phyloP scores from a whole-genome alignment of 257 asterid genomes.

The Solanum commersonii region DNA sequence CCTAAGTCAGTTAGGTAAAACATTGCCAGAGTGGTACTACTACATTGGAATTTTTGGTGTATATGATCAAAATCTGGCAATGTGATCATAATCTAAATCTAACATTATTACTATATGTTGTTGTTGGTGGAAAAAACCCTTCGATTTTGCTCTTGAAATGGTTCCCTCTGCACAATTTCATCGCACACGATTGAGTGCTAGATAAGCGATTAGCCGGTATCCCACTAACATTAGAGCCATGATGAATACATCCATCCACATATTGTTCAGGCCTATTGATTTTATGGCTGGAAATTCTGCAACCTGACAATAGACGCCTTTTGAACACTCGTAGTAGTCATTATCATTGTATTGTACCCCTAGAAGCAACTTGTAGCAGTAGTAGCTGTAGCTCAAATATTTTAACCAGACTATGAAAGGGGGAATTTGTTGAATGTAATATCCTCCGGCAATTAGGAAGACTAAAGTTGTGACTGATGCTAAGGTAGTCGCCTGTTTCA shows the following conservation, averaged over 20 bases:
- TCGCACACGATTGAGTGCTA: slow-evolving; percentile 65
- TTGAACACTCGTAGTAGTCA: slow-evolving; percentile 73
- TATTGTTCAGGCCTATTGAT: slow-evolving; percentile 59
- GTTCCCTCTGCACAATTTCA: slow-evolving; percentile 13
- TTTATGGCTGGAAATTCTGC: slow-evolving; percentile 74
- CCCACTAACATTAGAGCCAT: slow-evolving; percentile 82
- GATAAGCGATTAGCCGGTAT: slow-evolving; percentile 72
- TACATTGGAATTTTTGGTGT: slow-evolving; percentile 12
- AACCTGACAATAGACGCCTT: slow-evolving; percentile 63
- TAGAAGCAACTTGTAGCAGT: slow-evolving; percentile 77
- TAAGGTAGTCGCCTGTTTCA: slow-evolving; percentile 88
- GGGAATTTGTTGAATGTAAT: slow-evolving; percentile 83
- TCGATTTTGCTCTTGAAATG: neutral
- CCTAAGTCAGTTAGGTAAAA: slow-evolving; percentile 16
- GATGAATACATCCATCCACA: slow-evolving; percentile 59
- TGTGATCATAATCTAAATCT: neutral
- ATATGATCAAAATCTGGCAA: slow-evolving; percentile 32
- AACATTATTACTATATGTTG: slow-evolving; percentile 2
- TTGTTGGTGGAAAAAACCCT: neutral
- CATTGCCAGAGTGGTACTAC: slow-evolving; percentile 30
- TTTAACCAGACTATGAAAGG: slow-evolving; percentile 77
- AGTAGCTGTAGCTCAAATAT: slow-evolving; percentile 88
- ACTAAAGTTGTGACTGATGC: slow-evolving; percentile 91
- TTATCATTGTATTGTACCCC: slow-evolving; percentile 70
- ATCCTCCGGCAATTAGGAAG: slow-evolving; percentile 95